Evolutionary conservation across 2,329 filamentous ascomycete species (phyloP).

Genomic region (Plenodomus lindquistii): DNA sequence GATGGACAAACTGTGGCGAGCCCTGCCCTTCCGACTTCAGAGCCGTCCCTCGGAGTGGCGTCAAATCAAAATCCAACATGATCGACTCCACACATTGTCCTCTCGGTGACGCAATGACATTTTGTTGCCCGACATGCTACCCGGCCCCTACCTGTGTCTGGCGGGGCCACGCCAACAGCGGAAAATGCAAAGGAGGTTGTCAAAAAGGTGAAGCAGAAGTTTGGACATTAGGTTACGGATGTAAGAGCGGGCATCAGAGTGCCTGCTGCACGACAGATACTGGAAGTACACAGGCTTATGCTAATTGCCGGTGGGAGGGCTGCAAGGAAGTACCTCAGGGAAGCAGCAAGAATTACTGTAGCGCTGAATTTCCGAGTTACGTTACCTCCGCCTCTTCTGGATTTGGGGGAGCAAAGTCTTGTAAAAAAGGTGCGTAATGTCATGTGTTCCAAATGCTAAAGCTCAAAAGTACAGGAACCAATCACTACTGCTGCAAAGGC

Average conservation of each 20-base stretch:
- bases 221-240: not conserved
- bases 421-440: too few species aligned
- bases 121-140: too few species aligned
- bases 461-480: not conserved
- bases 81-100: too few species aligned
- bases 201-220: conserved; percentile 1
- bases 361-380: not conserved
- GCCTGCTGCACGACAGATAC: not conserved
- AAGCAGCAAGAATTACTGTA: not conserved
- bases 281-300: not conserved
- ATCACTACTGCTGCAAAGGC: not conserved
- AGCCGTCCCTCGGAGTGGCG: too few species aligned
- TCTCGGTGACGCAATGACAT: too few species aligned
- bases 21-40: too few species aligned
- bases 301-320: not conserved
- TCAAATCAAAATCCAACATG: too few species aligned
- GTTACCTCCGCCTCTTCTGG: not conserved
- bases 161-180: too few species aligned
- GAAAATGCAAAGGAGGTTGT: too few species aligned
- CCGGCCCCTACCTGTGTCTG: too few species aligned
- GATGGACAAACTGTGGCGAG: too few species aligned
- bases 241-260: not conserved
- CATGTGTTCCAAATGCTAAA: too few species aligned
- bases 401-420: not conserved
- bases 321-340: not conserved